phyloP scores from a whole-genome alignment of 2,329 filamentous ascomycete species.

The Diaporthe ampelina region DNA sequence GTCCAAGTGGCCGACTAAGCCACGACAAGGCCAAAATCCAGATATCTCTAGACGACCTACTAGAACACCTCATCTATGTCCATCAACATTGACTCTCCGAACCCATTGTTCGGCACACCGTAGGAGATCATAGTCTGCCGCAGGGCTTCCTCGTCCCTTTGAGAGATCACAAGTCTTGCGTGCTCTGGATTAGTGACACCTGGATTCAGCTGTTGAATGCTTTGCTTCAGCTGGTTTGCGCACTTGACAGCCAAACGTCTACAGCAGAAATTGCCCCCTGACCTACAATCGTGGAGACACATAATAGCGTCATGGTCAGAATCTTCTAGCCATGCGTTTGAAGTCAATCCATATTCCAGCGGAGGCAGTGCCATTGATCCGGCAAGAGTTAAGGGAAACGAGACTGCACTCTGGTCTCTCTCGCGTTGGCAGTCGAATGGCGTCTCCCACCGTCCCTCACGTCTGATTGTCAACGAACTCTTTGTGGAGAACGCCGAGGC shows the following conservation, averaged over 20 bases:
- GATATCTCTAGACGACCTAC: background rate
- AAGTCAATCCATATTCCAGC: background rate
- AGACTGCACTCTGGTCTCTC: background rate
- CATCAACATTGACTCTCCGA: background rate
- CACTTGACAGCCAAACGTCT: background rate
- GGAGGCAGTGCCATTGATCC: no score
- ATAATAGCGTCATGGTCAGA: background rate
- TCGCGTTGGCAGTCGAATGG: background rate
- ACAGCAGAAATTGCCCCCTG: background rate
- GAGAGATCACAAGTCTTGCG: background rate
- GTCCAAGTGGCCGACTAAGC: background rate
- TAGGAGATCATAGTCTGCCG: background rate
- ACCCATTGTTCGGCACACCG: background rate
- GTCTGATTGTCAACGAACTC: background rate
- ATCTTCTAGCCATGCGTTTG: conserved; percentile 15
- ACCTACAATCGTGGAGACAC: conserved; percentile 14
- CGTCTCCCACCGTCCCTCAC: background rate
- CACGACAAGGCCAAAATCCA: background rate
- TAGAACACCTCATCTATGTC: conserved; percentile 4
- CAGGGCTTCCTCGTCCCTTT: background rate
- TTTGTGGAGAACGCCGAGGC: background rate
- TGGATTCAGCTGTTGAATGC: background rate
- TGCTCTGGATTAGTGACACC: background rate
- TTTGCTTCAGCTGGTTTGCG: background rate
- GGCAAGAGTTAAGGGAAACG: background rate